Conservation (phyloP, 176 grass and related monocot species). For the Oryza punctata region DNA sequence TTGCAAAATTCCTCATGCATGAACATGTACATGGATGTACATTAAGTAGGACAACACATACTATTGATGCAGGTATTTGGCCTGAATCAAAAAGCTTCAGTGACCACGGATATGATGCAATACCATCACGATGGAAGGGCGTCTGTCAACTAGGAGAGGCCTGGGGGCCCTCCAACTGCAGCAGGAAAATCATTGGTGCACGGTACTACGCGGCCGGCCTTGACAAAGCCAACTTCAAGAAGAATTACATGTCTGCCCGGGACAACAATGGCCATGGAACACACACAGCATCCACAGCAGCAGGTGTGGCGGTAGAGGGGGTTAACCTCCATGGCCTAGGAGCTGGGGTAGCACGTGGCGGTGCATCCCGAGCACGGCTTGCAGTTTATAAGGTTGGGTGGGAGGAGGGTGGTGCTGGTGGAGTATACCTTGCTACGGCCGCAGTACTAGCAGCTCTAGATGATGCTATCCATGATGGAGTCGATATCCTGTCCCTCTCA, state of each 20-base stretch:
- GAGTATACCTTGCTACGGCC: neutral
- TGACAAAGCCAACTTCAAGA: slow-evolving; percentile 7
- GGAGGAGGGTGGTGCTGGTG: neutral
- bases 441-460: slow-evolving; percentile 48
- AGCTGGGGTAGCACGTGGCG: slow-evolving; percentile 37
- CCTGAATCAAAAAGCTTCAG: slow-evolving; percentile 47
- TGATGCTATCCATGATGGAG: slow-evolving; percentile 59
- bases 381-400: slow-evolving; percentile 49
- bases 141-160: slow-evolving; percentile 41
- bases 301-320: slow-evolving; percentile 30
- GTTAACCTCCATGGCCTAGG: slow-evolving; percentile 38
- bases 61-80: slow-evolving; percentile 38
- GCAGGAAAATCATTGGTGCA: slow-evolving; percentile 41
- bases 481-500: slow-evolving; percentile 44
- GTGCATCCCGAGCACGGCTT: slow-evolving; percentile 49
- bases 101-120: slow-evolving; percentile 23
- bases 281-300: slow-evolving; percentile 3
- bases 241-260: slow-evolving; percentile 36
- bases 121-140: slow-evolving; percentile 41
- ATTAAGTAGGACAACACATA: neutral
- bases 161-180: slow-evolving; percentile 31
- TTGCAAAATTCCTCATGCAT: slow-evolving; percentile 14
- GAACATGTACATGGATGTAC: neutral
- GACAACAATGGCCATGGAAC: slow-evolving; percentile 41
- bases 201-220: slow-evolving; percentile 32